Base-by-base conservation (phyloP, 129 eudicot genomes). In the Flaveria robusta region DNA sequence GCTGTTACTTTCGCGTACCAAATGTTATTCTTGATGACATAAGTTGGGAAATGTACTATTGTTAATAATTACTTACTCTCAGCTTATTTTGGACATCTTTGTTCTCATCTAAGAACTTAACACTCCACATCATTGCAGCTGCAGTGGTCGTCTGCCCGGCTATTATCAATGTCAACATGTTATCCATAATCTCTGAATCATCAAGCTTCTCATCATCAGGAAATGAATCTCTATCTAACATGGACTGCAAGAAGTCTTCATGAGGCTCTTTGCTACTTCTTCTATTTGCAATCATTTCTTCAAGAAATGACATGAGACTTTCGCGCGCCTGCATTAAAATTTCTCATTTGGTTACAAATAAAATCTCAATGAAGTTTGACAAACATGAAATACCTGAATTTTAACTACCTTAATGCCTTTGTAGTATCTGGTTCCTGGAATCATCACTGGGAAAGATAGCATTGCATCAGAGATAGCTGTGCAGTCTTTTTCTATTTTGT, bases 121-220 rank as follows among this genome's bases (percentile, higher is more conserved):
- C 90, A 19, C 85, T 59, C 93, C 93, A 88, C 90, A 88, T 88
- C 71, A 88, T 81, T 49, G 93, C 93, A 41, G 93, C 85, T 22
- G 93, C 89, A 4, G 89, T 85, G 52, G 93, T 85, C 7, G 82
- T 83, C 68, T 88, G 93, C 6, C 93, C 89, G 0, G 93, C 87
- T 60, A 81, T 14, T 54, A 88, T 81, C 72, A 85, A 52, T 37
- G 88, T 81, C 24, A 88, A 81, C 43, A 88, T 59, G 67, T 88
- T 88, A 63, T 85, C 92, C 88, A 83, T 74, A 29, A 88, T 83
- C 84, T 88, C 92, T 2, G 71, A 85, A 68, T 88, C 89, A 39
- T 81, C 75, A 3, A 88, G 83, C 74, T 85, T 88, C 79, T 88
- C 87, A 27, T 88, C 62, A 27, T 55, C 66, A 15, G 85, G 82